Evolutionary conservation across 257 asterid genomes (phyloP), one percentile per base, ranked within the genome.

Genomic region (Jacaranda copaia): DNA sequence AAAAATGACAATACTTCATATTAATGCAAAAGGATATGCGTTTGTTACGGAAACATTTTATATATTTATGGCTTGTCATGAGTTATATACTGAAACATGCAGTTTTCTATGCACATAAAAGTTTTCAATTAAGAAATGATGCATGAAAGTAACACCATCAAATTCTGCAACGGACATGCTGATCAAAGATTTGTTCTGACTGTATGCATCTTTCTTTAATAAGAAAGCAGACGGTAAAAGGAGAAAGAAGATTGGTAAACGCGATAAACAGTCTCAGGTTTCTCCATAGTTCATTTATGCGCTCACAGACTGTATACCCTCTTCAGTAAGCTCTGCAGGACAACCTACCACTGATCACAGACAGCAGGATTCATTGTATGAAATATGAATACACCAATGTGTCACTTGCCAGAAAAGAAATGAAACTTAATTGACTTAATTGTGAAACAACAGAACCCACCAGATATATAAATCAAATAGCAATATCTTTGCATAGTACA

Each of bases 401-500:
- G 16, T 63, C 58, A 39, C 32, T 25, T 25, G 32, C 32, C 32
- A 25, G 32, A 38, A 45, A 70, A 36, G 45, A 58, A 56, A 40
- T 40, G 48, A 52, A 53, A 42, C 32, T 25, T 25, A 25, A 25
- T 25, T 25, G 32, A 25, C 32, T 25, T 25, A 25, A 25, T 25
- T 25, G 32, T 25, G 32, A 25, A 25, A 25, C 1, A 25, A 25
- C 32, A 25, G 32, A 25, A 25, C 64, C 32, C 36, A 71, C 4
- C 59, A 64, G 70, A 65, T 38, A 45, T 48, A 14, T 19, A 4
- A 59, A 35, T 18, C 32, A 62, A 75, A 46, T 14, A 63, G 14
- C 9, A 74, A 39, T 59, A 68, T 67, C 70, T 62, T 51, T 12
- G 49, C 74, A 75, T 46, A 36, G 32, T 13, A 42, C 68, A 51